phyloP scores from a whole-genome alignment of 2,329 filamentous ascomycete species.

The Exophiala oligosperma region DNA sequence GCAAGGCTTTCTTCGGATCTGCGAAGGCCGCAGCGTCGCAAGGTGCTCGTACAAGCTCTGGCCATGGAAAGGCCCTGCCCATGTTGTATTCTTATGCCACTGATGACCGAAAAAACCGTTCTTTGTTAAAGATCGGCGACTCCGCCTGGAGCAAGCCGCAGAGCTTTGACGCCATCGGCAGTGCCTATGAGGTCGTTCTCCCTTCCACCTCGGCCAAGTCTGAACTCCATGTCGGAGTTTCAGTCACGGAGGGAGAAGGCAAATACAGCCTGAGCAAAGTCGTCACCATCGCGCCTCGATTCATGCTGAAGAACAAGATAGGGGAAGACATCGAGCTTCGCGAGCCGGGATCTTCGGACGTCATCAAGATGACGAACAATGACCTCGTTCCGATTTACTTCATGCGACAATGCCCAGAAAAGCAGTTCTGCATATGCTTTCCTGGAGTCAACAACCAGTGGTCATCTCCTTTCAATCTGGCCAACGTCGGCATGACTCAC shows the following conservation, averaged over 20 bases:
- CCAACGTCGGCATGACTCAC: slow-evolving; percentile 87
- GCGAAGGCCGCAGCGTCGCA: slow-evolving; percentile 83
- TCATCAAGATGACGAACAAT: slow-evolving; percentile 74
- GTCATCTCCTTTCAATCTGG: slow-evolving; percentile 97
- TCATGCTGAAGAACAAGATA: slow-evolving; percentile 90
- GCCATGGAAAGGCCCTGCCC: slow-evolving; percentile 68
- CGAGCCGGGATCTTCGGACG: slow-evolving; percentile 86
- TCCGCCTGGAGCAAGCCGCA: slow-evolving; percentile 97
- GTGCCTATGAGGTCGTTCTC: slow-evolving; percentile 82
- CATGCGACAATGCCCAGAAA: slow-evolving; percentile 76
- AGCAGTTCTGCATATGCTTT: slow-evolving; percentile 90
- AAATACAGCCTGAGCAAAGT: slow-evolving; percentile 98
- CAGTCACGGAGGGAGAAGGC: slow-evolving; percentile 84
- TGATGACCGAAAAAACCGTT: slow-evolving; percentile 88
- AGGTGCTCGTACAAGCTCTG: slow-evolving; percentile 58
- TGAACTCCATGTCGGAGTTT: slow-evolving; percentile 90
- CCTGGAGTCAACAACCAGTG: slow-evolving; percentile 94
- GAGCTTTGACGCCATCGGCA: slow-evolving; percentile 96
- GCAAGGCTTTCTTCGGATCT: slow-evolving; percentile 83
- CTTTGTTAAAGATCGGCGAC: slow-evolving; percentile 80
- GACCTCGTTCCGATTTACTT: slow-evolving; percentile 85
- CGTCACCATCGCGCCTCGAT: slow-evolving; percentile 87
- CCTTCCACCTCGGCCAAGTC: slow-evolving; percentile 68
- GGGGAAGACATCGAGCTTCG: slow-evolving; percentile 85
- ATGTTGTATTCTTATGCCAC: slow-evolving; percentile 95